Evolutionary conservation across 1,139 yeast species (phyloP).

Genomic region (Chernovozyma aurita): DNA sequence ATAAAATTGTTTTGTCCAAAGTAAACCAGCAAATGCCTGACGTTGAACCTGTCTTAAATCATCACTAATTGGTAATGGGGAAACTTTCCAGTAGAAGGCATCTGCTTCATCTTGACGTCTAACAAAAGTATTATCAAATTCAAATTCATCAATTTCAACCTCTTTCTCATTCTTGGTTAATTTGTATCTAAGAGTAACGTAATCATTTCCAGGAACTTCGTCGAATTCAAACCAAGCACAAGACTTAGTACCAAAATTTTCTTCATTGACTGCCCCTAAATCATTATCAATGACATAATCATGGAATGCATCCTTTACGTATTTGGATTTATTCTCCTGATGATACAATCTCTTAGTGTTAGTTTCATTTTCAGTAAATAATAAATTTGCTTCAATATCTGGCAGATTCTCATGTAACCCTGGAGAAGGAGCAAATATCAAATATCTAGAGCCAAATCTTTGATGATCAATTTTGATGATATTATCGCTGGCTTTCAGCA

Average conservation of each 20-base stretch:
- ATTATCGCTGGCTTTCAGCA: conserved; percentile 40
- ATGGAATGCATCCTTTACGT: conserved; percentile 89
- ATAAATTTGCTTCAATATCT: conserved; percentile 69
- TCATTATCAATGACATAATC: conserved; percentile 67
- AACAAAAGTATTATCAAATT: conserved; percentile 68
- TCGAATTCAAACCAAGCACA: conserved; percentile 87
- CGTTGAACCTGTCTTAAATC: conserved; percentile 83
- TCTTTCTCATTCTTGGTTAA: conserved; percentile 43
- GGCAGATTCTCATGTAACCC: conserved; percentile 55
- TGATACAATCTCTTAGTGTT: conserved; percentile 65
- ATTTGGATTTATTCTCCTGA: conserved; percentile 52
- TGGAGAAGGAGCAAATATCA: conserved; percentile 87
- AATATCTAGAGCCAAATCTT: conserved; percentile 63
- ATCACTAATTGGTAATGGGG: conserved; percentile 83
- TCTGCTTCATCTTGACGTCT: conserved; percentile 88
- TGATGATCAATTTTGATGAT: conserved; percentile 62
- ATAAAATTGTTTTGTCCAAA: conserved; percentile 94
- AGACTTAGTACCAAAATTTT: conserved; percentile 55
- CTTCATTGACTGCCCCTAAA: conserved; percentile 11
- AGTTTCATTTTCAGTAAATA: conserved; percentile 90
- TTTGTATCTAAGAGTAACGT: conserved; percentile 81
- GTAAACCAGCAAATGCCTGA: conserved; percentile 90
- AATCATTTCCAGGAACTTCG: conserved; percentile 81
- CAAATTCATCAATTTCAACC: conserved; percentile 66
- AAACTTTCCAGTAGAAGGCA: conserved; percentile 85